Evolutionary conservation across 345 rosid species (phyloP).

Genomic region (Passiflora organensis): DNA sequence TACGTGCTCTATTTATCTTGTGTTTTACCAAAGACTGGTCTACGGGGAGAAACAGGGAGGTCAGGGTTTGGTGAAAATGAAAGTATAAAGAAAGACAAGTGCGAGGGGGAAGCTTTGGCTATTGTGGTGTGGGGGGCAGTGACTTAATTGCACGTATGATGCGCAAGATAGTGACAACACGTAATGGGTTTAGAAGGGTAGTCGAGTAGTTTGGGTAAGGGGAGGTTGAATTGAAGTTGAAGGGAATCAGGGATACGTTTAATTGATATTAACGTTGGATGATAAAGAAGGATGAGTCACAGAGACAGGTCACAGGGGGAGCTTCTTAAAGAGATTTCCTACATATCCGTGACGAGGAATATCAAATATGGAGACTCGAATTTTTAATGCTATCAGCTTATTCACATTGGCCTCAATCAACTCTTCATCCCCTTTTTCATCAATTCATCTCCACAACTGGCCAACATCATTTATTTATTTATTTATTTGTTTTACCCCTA

Average conservation of each 20-base stretch:
- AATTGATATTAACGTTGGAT: too few relatives aligned
- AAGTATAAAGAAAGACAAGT: neutral
- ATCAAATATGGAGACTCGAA: too few relatives aligned
- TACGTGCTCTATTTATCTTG: constrained; percentile 11
- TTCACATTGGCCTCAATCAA: too few relatives aligned
- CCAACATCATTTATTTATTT: too few relatives aligned
- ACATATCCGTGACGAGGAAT: constrained; percentile 1
- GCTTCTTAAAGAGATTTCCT: neutral
- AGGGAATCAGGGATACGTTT: neutral
- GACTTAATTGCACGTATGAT: constrained; percentile 18
- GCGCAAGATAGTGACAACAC: constrained; percentile 28
- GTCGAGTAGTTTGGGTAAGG: constrained; percentile 8
- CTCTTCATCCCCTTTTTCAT: too few relatives aligned
- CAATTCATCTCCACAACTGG: too few relatives aligned
- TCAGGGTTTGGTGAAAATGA: constrained; percentile 20
- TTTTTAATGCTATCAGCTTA: too few relatives aligned
- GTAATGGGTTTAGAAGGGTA: neutral
- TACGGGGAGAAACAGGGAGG: neutral
- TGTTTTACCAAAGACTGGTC: neutral
- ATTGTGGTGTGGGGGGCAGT: constrained; percentile 1
- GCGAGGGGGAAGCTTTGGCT: neutral
- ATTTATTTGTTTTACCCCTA: too few relatives aligned
- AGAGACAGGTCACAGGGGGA: too few relatives aligned
- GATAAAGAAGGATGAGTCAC: too few relatives aligned
- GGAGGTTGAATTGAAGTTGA: neutral